phyloP scores from a whole-genome alignment of 164 flowering plant species.

The Magnolia officinalis region DNA sequence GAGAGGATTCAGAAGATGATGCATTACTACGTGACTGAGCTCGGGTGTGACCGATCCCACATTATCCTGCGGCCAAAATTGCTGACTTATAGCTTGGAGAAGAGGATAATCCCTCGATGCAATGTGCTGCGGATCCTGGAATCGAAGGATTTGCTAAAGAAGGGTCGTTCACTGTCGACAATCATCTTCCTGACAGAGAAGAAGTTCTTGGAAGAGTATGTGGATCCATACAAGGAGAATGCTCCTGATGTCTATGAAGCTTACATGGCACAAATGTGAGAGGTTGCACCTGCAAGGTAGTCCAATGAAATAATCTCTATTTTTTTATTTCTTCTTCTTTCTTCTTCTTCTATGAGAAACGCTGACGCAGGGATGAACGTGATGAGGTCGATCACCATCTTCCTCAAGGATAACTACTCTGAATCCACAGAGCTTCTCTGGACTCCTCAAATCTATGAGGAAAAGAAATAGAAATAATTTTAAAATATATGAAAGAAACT shows the following conservation, averaged over 20 bases:
- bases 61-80: not conserved
- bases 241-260: not conserved
- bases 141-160: not conserved
- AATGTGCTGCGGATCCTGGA: not conserved
- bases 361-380: too few species aligned
- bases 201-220: not conserved
- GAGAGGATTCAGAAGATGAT: constrained; percentile 3
- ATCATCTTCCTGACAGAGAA: not conserved
- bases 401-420: too few species aligned
- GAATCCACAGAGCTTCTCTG: too few species aligned
- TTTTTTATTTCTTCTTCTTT: not conserved
- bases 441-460: too few species aligned
- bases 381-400: too few species aligned
- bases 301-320: not conserved
- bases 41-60: not conserved
- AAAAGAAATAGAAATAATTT: too few species aligned
- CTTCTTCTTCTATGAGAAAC: not conserved
- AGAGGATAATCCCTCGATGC: not conserved
- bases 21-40: constrained; percentile 13
- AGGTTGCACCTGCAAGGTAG: not conserved
- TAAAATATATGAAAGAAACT: too few species aligned
- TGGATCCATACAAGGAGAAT: not conserved
- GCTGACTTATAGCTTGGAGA: not conserved
- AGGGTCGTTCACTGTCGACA: not conserved
- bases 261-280: not conserved